phyloP scores from a whole-genome alignment of 2,329 filamentous ascomycete genomes.

The Beauveria sp. region DNA sequence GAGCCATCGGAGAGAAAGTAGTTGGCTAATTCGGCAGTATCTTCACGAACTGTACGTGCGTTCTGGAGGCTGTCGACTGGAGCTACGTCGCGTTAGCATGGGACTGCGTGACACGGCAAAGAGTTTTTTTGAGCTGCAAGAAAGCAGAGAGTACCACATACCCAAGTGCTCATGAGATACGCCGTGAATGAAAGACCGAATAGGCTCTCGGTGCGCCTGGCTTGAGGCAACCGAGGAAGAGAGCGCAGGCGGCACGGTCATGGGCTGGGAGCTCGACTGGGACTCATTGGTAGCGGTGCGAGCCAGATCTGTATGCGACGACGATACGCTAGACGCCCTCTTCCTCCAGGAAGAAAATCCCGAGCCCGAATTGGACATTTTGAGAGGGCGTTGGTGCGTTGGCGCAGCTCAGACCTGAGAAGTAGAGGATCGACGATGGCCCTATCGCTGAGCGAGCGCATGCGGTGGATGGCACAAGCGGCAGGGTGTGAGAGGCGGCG shows the following conservation, averaged over 20 bases:
- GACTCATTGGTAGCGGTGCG: conserved; percentile 14
- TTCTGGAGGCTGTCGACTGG: conserved; percentile 64
- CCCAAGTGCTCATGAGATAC: conserved; percentile 53
- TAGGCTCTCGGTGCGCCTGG: conserved; percentile 51
- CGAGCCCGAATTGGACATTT: conserved; percentile 40
- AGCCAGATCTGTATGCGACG: conserved; percentile 25
- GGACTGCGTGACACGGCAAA: neutral
- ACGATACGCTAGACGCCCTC: conserved; percentile 29
- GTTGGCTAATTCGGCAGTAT: conserved; percentile 79
- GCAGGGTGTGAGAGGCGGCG: neutral
- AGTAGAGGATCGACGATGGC: neutral
- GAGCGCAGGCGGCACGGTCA: conserved; percentile 19
- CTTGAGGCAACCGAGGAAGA: conserved; percentile 33
- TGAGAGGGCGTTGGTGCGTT: neutral
- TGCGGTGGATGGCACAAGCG: neutral
- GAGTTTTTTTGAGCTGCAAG: neutral
- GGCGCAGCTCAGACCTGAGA: neutral
- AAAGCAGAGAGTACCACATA: conserved; percentile 27
- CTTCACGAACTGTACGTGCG: conserved; percentile 72
- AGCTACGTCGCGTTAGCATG: conserved; percentile 25
- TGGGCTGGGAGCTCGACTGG: conserved; percentile 16
- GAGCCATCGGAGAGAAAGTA: conserved; percentile 66
- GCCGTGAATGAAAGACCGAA: conserved; percentile 64
- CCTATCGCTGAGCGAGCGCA: neutral
- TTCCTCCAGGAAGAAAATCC: conserved; percentile 43